Evolutionary conservation across 208 protist species (phyloP), one percentile per base, ranked within the genome.

Genomic region (Wallacemonas collosoma): DNA sequence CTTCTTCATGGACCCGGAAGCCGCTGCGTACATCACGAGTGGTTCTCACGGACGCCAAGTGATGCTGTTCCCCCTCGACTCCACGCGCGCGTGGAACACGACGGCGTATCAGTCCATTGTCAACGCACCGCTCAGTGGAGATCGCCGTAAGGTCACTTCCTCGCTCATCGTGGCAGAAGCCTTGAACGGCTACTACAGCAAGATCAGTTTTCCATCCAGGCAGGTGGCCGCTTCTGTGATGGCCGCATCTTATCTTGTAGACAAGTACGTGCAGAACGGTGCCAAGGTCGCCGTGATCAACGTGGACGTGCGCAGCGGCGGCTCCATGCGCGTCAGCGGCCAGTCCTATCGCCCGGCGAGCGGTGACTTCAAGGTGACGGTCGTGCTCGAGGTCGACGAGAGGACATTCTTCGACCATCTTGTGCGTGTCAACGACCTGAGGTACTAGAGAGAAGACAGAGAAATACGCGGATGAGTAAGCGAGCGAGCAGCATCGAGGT

Each of bases 1-100:
- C 73, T 83, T 89, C 53, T 93, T 87, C 68, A 56, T 93, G 55
- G 90, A 95, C 73, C 77, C 87, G 1, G 4, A 58, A 0, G 88
- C 90, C 15, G 88, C 88, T 2, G 68, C 88, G 65, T 89, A 88
- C 68, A 66, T 95, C 38, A 17, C 85, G 15, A 38, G 69, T 5
- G 79, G 75, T 3, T 47, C 41, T 11, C 86, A 92, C 67, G 77
- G 79, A 0, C 73, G 75, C 9, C 80, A 84, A 1, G 86, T 95
- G 45, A 79, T 71, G 53, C 15, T 95, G 26, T 9, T 92, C 36
- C 82, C 87, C 5, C 55, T 86, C 2, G 87, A 95, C 57, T 75
- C 76, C 9, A 35, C 71, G 2, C 60, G 76, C 5, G n/a, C 60
- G 36, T 95, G 87, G 86, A 72, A 71, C 15, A 35, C 4, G 15